A percentile compares a stretch with the other conserved stretches of the same genome.
phyloP scores from a whole-genome alignment of 768 basidiomycete species.

The Boletus subcaerulescens region DNA sequence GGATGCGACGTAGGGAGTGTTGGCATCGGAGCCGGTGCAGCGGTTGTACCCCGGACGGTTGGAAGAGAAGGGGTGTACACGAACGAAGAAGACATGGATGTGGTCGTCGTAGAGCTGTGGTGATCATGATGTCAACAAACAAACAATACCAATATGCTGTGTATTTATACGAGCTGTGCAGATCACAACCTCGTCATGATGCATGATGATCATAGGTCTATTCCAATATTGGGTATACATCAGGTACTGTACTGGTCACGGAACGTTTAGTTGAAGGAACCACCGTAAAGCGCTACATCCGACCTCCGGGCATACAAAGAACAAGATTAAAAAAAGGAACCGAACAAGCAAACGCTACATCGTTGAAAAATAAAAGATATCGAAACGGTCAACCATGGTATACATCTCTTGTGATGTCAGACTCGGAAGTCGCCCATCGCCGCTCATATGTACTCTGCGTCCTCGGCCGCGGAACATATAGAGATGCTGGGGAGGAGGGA shows the following conservation, averaged over 20 bases:
- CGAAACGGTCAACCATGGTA: constrained; percentile 12
- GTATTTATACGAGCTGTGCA: no score
- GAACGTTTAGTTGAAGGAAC: neutral
- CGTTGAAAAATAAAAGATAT: neutral
- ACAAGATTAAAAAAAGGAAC: no score
- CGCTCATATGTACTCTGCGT: constrained; percentile 1
- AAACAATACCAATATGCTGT: no score
- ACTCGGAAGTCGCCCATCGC: constrained; percentile 27
- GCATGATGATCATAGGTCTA: no score
- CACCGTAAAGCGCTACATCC: constrained; percentile 5
- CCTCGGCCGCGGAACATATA: neutral
- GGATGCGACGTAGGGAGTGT: constrained; percentile 8
- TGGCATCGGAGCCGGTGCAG: neutral
- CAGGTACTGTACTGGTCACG: neutral
- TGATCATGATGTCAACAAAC: no score
- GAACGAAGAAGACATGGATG: neutral
- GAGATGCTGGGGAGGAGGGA: constrained; percentile 1
- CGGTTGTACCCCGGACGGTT: neutral
- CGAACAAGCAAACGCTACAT: neutral
- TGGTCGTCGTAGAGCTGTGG: neutral
- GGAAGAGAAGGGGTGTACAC: no score
- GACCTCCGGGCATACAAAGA: neutral
- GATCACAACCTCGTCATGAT: no score
- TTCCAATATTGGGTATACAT: neutral
- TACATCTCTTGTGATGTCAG: constrained; percentile 15